Evolutionary conservation across 2,329 filamentous ascomycete genomes (phyloP), one percentile per base, ranked within the genome.

Genomic region (Cercospora janseana): DNA sequence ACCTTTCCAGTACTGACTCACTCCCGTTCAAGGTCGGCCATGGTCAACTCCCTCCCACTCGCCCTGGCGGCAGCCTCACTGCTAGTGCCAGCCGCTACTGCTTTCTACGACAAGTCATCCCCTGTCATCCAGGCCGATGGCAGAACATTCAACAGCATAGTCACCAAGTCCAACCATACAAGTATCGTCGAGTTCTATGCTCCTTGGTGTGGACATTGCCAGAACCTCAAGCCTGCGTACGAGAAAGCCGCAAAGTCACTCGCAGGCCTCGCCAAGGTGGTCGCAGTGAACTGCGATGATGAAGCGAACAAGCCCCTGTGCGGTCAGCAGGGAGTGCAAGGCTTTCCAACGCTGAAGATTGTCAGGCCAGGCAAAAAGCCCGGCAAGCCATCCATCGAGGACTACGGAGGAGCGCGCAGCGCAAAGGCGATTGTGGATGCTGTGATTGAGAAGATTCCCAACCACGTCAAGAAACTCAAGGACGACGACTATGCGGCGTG

Each of bases 181-280:
- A 54, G 51, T 52, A 63, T 69, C 40, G 58, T 68, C 60, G 69
- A 68, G 72, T 97, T 97, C 79, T 97, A 95, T 66, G 92, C 92
- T 6, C 92, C 92, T 18, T 97, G 92, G 92, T 97, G 93, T 65
- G 93, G 92, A 32, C 93, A 97, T 73, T 98, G 93, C 75, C 81
- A 95, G 73, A 96, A 87, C 72, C 85, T 98, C 64, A 91, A 96
- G 73, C 92, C 91, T 3, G 88, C 88, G 35, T 98, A 93, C 72
- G 92, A 97, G 71, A 95, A 95, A 71, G 91, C 85, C 2, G 93
- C 93, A 61, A 87, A 86, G 64, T 89, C 84, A 63, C 85, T 98
- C 51, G 81, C 86, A n/a, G 93, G 93, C 10, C 79, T 97, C 10
- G 93, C 90, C 63, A 94, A 95, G 64, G 92, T 98, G 32, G 93